A percentile compares a stretch with the other conserved stretches of the same genome.
Evolutionary conservation across 345 rosid species (phyloP).

Genomic region (Brassica carinata): DNA sequence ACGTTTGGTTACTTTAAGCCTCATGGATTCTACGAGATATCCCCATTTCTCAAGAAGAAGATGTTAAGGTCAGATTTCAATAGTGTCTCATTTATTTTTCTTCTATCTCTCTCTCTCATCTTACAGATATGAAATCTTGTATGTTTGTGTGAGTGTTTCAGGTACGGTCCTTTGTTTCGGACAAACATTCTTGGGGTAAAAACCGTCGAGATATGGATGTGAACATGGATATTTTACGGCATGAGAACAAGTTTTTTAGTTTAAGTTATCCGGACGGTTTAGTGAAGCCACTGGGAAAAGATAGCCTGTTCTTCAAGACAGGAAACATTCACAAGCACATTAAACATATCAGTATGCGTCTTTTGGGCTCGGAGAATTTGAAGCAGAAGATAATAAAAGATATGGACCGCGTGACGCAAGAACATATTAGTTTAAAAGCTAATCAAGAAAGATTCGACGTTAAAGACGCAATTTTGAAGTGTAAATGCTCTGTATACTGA

Average conservation of each 20-base stretch:
- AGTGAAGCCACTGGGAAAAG: constrained; percentile 33
- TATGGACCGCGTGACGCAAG: constrained; percentile 33
- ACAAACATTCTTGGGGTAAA: constrained; percentile 43
- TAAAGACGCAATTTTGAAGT: constrained; percentile 27
- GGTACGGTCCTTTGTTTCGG: constrained; percentile 50
- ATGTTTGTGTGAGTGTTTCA: constrained; percentile 10
- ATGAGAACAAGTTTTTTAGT: constrained; percentile 46
- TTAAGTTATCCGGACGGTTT: constrained; percentile 42
- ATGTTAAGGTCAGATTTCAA: constrained; percentile 4
- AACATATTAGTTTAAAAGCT: constrained; percentile 34
- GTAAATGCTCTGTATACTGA: background rate
- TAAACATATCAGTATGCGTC: constrained; percentile 30
- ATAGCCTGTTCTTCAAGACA: constrained; percentile 23
- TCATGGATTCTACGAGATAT: constrained; percentile 19
- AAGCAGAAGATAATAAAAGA: constrained; percentile 30
- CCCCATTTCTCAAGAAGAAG: constrained; percentile 35
- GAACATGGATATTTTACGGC: constrained; percentile 45
- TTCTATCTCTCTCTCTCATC: background rate
- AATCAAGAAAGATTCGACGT: constrained; percentile 28
- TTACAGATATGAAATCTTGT: background rate
- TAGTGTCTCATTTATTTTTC: background rate
- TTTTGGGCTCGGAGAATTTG: constrained; percentile 40
- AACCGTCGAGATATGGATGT: constrained; percentile 47
- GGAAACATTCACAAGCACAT: constrained; percentile 48
- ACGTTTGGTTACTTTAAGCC: constrained; percentile 25